phyloP scores from a whole-genome alignment of 176 grass and related monocot genomes.

The Lolium multiflorum region DNA sequence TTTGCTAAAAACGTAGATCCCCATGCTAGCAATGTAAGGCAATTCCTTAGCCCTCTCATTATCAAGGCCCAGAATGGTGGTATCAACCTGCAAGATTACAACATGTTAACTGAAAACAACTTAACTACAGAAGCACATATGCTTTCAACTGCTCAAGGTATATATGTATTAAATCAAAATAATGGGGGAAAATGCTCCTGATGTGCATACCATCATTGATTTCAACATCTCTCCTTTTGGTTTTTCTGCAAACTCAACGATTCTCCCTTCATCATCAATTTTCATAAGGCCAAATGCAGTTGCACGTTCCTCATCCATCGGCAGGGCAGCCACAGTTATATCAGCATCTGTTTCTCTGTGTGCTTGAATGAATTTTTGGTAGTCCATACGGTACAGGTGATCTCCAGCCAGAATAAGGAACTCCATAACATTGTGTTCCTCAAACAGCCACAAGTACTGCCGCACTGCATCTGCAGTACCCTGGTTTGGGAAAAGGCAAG shows the following conservation, averaged over 20 bases:
- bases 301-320: constrained; percentile 90
- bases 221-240: constrained; percentile 90
- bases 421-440: constrained; percentile 98
- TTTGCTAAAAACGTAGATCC: constrained; percentile 98
- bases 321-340: constrained; percentile 88
- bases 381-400: constrained; percentile 96
- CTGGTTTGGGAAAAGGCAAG: constrained; percentile 51
- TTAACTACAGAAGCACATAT: constrained; percentile 24
- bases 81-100: constrained; percentile 76
- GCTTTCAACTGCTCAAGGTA: background rate
- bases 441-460: constrained; percentile 94
- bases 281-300: constrained; percentile 98
- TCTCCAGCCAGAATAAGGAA: constrained; percentile 91
- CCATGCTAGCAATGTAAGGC: constrained; percentile 98
- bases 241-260: constrained; percentile 91
- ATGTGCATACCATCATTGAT: constrained; percentile 81
- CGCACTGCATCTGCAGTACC: constrained; percentile 95
- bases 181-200: background rate
- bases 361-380: constrained; percentile 97
- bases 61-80: constrained; percentile 86
- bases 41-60: constrained; percentile 75
- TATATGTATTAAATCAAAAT: background rate
- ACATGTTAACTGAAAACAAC: constrained; percentile 14
- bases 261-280: constrained; percentile 93
- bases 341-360: constrained; percentile 95